Evolutionary conservation across 164 flowering plant genomes (phyloP), one percentile per base, ranked within the genome.

Genomic region (Vitis riparia): DNA sequence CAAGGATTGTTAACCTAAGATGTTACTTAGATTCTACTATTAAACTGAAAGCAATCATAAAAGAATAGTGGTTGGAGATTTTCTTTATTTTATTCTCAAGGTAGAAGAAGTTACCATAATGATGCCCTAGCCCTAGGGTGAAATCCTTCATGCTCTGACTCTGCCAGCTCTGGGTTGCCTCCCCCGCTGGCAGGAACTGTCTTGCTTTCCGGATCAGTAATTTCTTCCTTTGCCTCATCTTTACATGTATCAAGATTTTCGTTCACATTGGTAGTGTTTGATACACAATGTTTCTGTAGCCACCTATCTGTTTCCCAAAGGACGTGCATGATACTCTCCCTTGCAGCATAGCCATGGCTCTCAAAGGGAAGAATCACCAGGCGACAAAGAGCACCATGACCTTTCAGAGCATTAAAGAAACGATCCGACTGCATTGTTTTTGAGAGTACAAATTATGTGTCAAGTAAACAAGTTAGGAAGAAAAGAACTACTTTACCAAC

Each of bases 271-370:
- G 88, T 68, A 73, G 73, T 63, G 65, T 80, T 88, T 23, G 82
- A 68, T 16, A 83, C 86, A 76, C 99, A 93, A 71, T 85, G 73
- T 37, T 86, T 91, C 70, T 87, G 90, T 55, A 93, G 83, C 98
- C 99, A 95, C 76, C 94, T 80, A 59, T 96, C 97, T 49, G 93
- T 88, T 82, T 96, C 98, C 99, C 99, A 96, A 49, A 96, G 91
- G 19, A 92, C 91, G 68, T 96, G 99, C 99, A 93, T 90, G 75
- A 96, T 91, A 79, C 99, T 96, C 79, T 96, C 99, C 66, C 98
- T 68, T 47, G 98, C 92, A 73, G 89, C 73, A 74, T 96, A 96
- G 51, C 98, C 92, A 79, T 96, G 99, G 80, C 98, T 93, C 86
- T 96, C 97, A 79, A 78, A 87, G 47, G 98, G 99, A 79, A 93